phyloP scores from a whole-genome alignment of 805 yeast genomes.

The Saccharomycopsis olivae region DNA sequence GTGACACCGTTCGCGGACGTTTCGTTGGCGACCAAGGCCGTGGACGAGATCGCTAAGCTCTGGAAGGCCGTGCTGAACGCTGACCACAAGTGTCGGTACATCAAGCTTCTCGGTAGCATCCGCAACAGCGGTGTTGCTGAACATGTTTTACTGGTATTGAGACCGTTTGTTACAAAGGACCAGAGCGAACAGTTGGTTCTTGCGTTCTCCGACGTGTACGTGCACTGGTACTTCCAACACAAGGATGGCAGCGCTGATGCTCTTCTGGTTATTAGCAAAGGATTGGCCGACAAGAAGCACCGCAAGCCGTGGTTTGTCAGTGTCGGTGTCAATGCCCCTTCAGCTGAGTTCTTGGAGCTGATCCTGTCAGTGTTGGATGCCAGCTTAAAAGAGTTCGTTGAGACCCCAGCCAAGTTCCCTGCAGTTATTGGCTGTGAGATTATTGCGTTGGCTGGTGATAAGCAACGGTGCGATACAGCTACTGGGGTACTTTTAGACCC shows the following conservation, averaged over 20 bases:
- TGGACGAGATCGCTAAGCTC: conserved; percentile 45
- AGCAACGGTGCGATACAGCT: not conserved
- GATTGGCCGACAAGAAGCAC: conserved; percentile 58
- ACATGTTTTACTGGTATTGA: conserved; percentile 33
- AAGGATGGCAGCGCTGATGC: no score
- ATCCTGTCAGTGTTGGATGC: conserved; percentile 22
- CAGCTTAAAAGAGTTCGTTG: conserved; percentile 34
- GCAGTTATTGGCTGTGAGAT: conserved; percentile 7
- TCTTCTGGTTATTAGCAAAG: conserved; percentile 34
- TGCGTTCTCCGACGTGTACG: conserved; percentile 38
- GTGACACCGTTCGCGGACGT: conserved; percentile 15
- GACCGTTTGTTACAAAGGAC: conserved; percentile 57
- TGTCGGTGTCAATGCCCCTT: conserved; percentile 1
- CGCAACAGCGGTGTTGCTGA: conserved; percentile 23
- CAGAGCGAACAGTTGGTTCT: conserved; percentile 57
- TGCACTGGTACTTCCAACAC: conserved; percentile 32
- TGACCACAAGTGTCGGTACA: conserved; percentile 53
- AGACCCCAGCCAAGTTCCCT: conserved; percentile 40
- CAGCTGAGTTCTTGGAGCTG: conserved; percentile 19
- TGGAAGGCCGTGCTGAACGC: conserved; percentile 49
- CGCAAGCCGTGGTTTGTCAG: conserved; percentile 59
- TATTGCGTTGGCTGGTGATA: not conserved
- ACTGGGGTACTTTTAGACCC: conserved; percentile 23
- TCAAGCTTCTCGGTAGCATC: conserved; percentile 31
- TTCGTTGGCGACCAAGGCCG: conserved; percentile 26